phyloP scores from a whole-genome alignment of 129 eudicot species.

The Flaveria trinervia region DNA sequence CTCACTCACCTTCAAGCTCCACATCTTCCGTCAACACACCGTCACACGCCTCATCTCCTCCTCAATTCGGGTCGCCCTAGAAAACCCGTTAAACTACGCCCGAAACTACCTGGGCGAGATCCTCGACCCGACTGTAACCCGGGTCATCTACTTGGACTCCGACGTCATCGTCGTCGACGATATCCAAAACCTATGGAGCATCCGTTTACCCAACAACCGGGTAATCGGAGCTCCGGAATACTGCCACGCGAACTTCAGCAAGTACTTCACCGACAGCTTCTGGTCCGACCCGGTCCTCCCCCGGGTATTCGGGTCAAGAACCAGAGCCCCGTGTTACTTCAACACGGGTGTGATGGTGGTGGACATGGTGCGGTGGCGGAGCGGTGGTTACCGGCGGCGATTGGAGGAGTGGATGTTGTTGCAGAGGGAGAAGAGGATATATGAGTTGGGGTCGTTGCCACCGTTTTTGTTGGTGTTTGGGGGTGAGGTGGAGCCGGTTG shows the following conservation, averaged over 20 bases:
- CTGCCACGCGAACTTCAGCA: slow-evolving; percentile 80
- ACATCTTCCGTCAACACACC: slow-evolving; percentile 65
- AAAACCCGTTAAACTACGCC: slow-evolving; percentile 92
- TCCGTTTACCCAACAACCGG: slow-evolving; percentile 28
- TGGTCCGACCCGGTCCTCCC: slow-evolving; percentile 81
- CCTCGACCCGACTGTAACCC: slow-evolving; percentile 67
- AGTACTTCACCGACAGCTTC: slow-evolving; percentile 65
- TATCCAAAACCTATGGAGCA: slow-evolving; percentile 66
- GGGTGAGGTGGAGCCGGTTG: slow-evolving; percentile 69
- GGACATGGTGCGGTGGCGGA: slow-evolving; percentile 70
- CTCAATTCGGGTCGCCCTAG: slow-evolving; percentile 67
- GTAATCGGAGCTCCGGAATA: slow-evolving; percentile 92
- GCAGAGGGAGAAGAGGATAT: slow-evolving; percentile 62
- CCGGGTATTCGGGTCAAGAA: slow-evolving; percentile 38
- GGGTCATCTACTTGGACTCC: slow-evolving; percentile 87
- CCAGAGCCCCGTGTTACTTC: slow-evolving; percentile 67
- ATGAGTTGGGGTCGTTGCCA: slow-evolving; percentile 82
- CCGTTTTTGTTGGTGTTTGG: slow-evolving; percentile 78
- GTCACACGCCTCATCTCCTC: slow-evolving; percentile 69
- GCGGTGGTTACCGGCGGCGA: slow-evolving; percentile 46
- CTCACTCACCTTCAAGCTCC: slow-evolving; percentile 65
- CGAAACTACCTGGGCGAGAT: slow-evolving; percentile 82
- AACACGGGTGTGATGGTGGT: slow-evolving; percentile 96
- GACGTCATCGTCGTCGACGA: slow-evolving; percentile 78
- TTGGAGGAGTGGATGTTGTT: slow-evolving; percentile 86